Percentiles rank a stretch among this genome's conserved stretches.
These are phyloP conservation scores for Colletotrichum sidae DNA, from an alignment of 2,329 filamentous ascomycete genomes.

Conservation along the genomic window DNA sequence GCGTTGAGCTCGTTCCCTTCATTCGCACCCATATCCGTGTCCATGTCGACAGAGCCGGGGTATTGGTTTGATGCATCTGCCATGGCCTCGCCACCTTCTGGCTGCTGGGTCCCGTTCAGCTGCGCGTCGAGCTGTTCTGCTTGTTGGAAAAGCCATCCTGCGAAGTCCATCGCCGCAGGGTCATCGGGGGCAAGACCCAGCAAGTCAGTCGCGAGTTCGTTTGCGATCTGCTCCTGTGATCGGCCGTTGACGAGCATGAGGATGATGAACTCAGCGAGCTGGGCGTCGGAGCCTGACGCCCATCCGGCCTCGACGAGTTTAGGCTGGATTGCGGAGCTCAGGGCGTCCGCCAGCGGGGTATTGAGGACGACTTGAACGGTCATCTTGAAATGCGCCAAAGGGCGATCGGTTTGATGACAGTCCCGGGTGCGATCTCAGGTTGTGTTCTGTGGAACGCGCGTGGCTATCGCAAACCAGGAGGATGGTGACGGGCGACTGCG, in stretches of 20 bases:
- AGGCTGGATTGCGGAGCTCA: slow-evolving; percentile 85
- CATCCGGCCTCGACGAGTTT: slow-evolving; percentile 95
- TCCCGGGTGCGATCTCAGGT: slow-evolving; percentile 17
- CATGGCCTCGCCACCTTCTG: slow-evolving; percentile 43
- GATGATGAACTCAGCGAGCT: slow-evolving; percentile 94
- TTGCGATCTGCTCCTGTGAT: slow-evolving; percentile 87
- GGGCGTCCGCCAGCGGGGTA: slow-evolving; percentile 85
- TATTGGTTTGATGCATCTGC: slow-evolving; percentile 50
- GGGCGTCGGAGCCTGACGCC: slow-evolving; percentile 81
- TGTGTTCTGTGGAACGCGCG: slow-evolving; percentile 1
- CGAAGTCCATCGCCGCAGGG: slow-evolving; percentile 83
- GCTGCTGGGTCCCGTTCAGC: slow-evolving; percentile 61
- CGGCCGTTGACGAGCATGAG: slow-evolving; percentile 98
- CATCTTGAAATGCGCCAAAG: slow-evolving; percentile 65
- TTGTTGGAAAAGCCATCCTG: slow-evolving; percentile 93
- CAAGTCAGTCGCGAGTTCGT: slow-evolving; percentile 88
- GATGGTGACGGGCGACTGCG: too few relatives aligned
- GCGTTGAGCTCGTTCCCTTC: slow-evolving; percentile 64
- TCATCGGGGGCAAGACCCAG: slow-evolving; percentile 86
- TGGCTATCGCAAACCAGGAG: too few relatives aligned
- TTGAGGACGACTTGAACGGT: slow-evolving; percentile 80
- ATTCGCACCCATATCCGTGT: slow-evolving; percentile 79
- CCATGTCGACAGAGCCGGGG: slow-evolving; percentile 60
- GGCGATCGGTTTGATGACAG: slow-evolving; percentile 16
- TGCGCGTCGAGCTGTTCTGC: slow-evolving; percentile 76